Conservation (phyloP, 208 protist genomes). For the Acanthamoeba royreba region DNA sequence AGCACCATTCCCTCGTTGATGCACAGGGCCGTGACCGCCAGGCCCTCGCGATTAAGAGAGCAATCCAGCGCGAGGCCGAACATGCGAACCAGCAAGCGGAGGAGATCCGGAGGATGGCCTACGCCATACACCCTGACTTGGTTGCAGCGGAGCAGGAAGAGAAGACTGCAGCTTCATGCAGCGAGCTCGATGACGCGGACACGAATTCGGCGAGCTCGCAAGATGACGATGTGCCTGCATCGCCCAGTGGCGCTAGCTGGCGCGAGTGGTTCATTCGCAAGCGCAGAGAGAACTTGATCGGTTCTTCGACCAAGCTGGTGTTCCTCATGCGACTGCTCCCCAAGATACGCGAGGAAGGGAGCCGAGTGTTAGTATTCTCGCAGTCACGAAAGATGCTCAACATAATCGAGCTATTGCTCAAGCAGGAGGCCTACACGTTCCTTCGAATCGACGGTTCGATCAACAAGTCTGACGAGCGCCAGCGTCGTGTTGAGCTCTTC, state of each 20-base stretch:
- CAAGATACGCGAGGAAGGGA: slow-evolving; percentile 55
- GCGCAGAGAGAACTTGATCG: neutral
- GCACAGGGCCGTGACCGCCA: neutral
- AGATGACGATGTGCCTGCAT: neutral
- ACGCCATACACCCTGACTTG: neutral
- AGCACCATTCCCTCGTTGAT: neutral
- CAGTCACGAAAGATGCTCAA: slow-evolving; percentile 67
- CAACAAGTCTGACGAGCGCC: slow-evolving; percentile 49
- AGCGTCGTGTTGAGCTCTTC: slow-evolving; percentile 57
- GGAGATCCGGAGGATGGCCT: neutral
- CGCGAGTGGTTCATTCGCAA: slow-evolving; percentile 2
- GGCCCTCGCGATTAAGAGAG: neutral
- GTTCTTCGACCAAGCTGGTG: slow-evolving; percentile 52
- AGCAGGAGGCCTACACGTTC: neutral
- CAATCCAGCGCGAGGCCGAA: neutral
- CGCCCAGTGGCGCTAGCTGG: neutral
- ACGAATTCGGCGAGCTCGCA: neutral
- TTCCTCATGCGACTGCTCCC: slow-evolving; percentile 54
- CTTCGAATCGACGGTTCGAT: slow-evolving; percentile 67
- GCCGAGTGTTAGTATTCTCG: slow-evolving; percentile 69
- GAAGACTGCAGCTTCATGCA: neutral
- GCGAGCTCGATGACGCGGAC: neutral
- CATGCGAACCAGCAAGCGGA: neutral
- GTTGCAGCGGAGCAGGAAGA: neutral
- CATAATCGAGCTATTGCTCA: slow-evolving; percentile 55